These are phyloP conservation scores for Carallia brachiata DNA, from an alignment of 345 rosid genomes.

Conservation along the genomic window DNA sequence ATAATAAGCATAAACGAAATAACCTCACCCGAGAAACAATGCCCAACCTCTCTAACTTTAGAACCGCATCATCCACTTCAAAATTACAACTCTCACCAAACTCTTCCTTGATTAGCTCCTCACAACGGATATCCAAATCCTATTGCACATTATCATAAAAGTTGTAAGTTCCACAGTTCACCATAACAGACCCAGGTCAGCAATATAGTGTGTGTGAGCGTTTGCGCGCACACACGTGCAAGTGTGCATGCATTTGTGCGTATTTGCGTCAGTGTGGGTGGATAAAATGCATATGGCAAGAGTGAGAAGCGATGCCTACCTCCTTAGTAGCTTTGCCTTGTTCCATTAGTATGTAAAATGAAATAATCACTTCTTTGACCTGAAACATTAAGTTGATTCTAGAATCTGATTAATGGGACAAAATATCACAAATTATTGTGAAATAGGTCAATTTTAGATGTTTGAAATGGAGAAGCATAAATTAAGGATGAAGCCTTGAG, in stretches of 20 bases:
- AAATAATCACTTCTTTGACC: slow-evolving; percentile 93
- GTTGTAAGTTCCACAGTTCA: slow-evolving; percentile 7
- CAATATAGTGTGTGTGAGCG: too few species aligned
- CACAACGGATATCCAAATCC: slow-evolving; percentile 66
- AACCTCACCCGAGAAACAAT: slow-evolving; percentile 66
- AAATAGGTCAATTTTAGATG: too few species aligned
- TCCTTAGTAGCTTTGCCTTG: slow-evolving; percentile 90
- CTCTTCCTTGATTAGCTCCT: slow-evolving; percentile 57
- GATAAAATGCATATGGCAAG: not conserved
- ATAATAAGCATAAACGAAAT: not conserved
- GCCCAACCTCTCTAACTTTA: slow-evolving; percentile 78
- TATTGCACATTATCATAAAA: slow-evolving; percentile 30
- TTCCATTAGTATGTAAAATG: slow-evolving; percentile 89
- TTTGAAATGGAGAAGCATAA: too few species aligned
- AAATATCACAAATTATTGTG: not conserved
- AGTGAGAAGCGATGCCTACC: slow-evolving; percentile 33
- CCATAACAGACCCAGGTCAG: not conserved
- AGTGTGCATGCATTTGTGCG: too few species aligned
- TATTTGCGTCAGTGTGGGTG: too few species aligned
- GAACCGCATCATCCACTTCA: slow-evolving; percentile 80
- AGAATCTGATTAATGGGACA: not conserved
- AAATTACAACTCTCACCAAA: slow-evolving; percentile 64
- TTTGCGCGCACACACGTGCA: too few species aligned
- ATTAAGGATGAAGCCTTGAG: too few species aligned
- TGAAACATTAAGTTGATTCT: slow-evolving; percentile 21